Evolutionary conservation across 768 basidiomycete species (phyloP).

Genomic region (Tulasnella sp.): DNA sequence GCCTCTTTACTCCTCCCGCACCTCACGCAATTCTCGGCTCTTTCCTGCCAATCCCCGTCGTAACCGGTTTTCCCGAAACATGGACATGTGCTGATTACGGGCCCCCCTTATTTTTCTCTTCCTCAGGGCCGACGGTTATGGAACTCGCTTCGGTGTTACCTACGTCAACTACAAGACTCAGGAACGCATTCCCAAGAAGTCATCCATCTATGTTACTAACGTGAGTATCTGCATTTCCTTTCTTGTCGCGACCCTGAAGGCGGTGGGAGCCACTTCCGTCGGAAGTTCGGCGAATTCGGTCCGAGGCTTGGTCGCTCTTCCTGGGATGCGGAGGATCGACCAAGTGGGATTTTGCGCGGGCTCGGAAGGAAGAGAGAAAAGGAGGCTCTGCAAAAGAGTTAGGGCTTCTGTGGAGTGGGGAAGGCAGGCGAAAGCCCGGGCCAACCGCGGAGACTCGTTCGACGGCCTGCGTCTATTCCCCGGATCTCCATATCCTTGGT

Average conservation of each 20-base stretch:
- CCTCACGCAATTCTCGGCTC: neutral
- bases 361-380: neutral
- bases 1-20: neutral
- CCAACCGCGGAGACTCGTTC: neutral
- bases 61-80: neutral
- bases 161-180: slow-evolving; percentile 63
- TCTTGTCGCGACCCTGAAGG: neutral
- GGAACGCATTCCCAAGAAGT: slow-evolving; percentile 52
- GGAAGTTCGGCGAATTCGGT: neutral
- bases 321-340: neutral
- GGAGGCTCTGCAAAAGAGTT: neutral
- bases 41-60: neutral
- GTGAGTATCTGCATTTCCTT: slow-evolving; percentile 23
- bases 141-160: slow-evolving; percentile 56
- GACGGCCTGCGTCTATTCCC: neutral
- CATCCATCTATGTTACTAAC: slow-evolving; percentile 44
- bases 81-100: neutral
- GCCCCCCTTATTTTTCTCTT: neutral
- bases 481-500: neutral
- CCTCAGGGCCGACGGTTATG: slow-evolving; percentile 49
- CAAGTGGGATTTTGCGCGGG: neutral
- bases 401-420: neutral
- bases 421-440: neutral
- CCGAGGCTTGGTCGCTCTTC: neutral
- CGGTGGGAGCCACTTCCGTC: neutral